Conservation (phyloP, 805 yeast genomes). For the Lipomyces kockii region DNA sequence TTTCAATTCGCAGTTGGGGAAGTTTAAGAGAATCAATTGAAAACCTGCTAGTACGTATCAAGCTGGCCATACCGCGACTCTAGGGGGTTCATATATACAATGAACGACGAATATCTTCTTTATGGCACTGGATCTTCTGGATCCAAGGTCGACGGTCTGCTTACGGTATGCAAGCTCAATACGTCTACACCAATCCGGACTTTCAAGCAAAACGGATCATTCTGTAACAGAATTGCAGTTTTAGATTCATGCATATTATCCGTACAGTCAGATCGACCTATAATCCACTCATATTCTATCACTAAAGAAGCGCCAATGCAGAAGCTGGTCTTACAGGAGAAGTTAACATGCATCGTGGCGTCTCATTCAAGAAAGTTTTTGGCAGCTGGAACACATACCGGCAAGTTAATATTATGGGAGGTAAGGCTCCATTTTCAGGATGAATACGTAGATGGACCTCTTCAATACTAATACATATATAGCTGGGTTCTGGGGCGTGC, state of each 20-base stretch:
- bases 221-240: conserved; percentile 10
- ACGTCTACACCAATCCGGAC: conserved; percentile 7
- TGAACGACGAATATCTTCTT: conserved; percentile 22
- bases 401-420: conserved; percentile 86
- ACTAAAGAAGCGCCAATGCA: conserved; percentile 43
- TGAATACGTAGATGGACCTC: not conserved
- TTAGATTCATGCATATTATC: conserved; percentile 13
- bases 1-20: no score
- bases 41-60: not conserved
- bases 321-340: conserved; percentile 83
- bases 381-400: conserved; percentile 75
- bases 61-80: not conserved
- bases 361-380: conserved; percentile 52
- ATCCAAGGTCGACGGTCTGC: conserved; percentile 22
- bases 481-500: conserved; percentile 69
- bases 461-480: not conserved
- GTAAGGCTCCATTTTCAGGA: conserved; percentile 5
- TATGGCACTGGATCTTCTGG: conserved; percentile 16
- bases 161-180: conserved; percentile 12
- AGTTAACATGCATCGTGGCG: conserved; percentile 60
- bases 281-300: conserved; percentile 22
- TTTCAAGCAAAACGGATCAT: conserved; percentile 28
- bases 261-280: conserved; percentile 23
- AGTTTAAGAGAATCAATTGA: not conserved
- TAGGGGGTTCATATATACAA: not conserved